Conservation (phyloP, 2,329 filamentous ascomycete species). For the Dryadomyces quercus-mongolicae region DNA sequence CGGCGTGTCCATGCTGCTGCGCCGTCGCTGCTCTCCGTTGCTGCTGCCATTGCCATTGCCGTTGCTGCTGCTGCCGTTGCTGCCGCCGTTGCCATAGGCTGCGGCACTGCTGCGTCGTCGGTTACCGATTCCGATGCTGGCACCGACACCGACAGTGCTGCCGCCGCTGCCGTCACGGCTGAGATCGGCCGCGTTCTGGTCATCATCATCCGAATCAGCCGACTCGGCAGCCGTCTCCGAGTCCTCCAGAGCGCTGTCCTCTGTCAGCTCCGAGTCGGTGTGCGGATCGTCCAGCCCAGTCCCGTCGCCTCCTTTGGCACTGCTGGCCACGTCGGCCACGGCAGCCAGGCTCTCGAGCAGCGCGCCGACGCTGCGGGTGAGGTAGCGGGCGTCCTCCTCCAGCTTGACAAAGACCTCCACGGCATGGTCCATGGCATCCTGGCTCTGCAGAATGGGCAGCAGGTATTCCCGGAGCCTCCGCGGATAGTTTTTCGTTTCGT, state of each 20-base stretch:
- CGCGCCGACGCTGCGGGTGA: slow-evolving; percentile 7
- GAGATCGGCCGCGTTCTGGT: not conserved
- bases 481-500: slow-evolving; percentile 6
- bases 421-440: slow-evolving; percentile 10
- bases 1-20: not conserved
- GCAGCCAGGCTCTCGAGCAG: slow-evolving; percentile 10
- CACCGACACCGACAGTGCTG: not conserved
- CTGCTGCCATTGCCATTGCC: not conserved
- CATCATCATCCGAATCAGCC: slow-evolving; percentile 3
- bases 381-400: slow-evolving; percentile 10
- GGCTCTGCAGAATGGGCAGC: slow-evolving; percentile 9
- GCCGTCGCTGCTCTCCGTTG: not conserved
- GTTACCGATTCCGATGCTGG: too few species aligned
- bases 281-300: slow-evolving; percentile 7
- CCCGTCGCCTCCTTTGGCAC: slow-evolving; percentile 1
- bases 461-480: slow-evolving; percentile 9
- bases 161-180: not conserved
- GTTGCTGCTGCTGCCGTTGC: not conserved
- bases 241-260: slow-evolving; percentile 8
- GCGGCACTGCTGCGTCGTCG: not conserved
- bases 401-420: slow-evolving; percentile 11
- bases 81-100: not conserved
- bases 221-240: slow-evolving; percentile 8
- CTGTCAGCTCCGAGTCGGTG: slow-evolving; percentile 3
- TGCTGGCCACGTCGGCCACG: slow-evolving; percentile 6